Percentiles rank a stretch among this genome's conserved stretches.
Conservation (phyloP, 345 rosid species). For the Citrus australasica region DNA sequence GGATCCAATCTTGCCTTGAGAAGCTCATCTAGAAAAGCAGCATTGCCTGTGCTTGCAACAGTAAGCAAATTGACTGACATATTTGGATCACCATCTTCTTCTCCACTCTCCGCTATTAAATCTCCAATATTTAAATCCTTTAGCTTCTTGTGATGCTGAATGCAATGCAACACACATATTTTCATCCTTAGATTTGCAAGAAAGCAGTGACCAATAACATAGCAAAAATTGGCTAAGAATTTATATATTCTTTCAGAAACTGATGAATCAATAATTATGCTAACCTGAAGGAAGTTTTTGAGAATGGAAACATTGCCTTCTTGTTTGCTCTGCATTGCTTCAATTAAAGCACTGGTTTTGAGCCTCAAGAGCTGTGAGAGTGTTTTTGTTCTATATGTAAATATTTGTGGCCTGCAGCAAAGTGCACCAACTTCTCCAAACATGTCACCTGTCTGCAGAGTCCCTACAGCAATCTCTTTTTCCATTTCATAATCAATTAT, state of each 20-base stretch:
- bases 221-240: neutral
- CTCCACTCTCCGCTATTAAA: constrained; percentile 32
- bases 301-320: constrained; percentile 63
- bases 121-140: constrained; percentile 52
- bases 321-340: constrained; percentile 65
- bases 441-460: constrained; percentile 57
- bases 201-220: neutral
- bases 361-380: constrained; percentile 78
- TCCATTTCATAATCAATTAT: constrained; percentile 58
- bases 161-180: neutral
- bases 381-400: constrained; percentile 67
- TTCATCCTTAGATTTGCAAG: neutral
- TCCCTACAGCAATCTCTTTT: constrained; percentile 54
- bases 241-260: neutral
- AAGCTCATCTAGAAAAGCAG: constrained; percentile 80
- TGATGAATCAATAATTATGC: neutral
- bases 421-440: constrained; percentile 92
- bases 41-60: constrained; percentile 59
- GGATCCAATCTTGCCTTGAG: constrained; percentile 79
- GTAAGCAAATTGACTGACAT: constrained; percentile 50
- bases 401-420: constrained; percentile 66
- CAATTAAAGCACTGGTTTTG: constrained; percentile 58
- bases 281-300: constrained; percentile 74
- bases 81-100: constrained; percentile 43
- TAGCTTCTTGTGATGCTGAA: constrained; percentile 61